Evolutionary conservation across 2,329 filamentous ascomycete genomes (phyloP).

Genomic region (Nemania serpens): DNA sequence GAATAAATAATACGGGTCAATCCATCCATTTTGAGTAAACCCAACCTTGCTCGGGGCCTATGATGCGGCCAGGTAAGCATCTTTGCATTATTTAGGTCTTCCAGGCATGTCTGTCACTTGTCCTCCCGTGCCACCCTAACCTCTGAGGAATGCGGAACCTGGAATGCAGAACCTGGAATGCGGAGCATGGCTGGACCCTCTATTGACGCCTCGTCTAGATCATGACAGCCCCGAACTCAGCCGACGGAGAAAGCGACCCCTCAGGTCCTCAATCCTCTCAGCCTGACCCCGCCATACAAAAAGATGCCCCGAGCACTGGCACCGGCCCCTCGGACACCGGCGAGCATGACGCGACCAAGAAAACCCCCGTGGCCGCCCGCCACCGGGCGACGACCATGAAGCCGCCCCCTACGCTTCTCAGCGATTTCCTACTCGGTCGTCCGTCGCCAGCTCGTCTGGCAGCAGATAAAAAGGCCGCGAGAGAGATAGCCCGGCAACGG

Average conservation of each 20-base stretch:
- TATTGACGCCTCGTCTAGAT: slow-evolving; percentile 28
- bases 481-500: slow-evolving; percentile 49
- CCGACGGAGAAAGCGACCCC: slow-evolving; percentile 38
- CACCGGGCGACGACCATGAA: slow-evolving; percentile 38
- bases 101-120: neutral
- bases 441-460: slow-evolving; percentile 57
- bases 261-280: slow-evolving; percentile 35
- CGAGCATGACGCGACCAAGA: slow-evolving; percentile 32
- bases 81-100: neutral
- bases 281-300: slow-evolving; percentile 25
- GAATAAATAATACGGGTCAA: neutral
- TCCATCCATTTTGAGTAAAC: neutral
- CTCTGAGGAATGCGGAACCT: too few species aligned
- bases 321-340: slow-evolving; percentile 21
- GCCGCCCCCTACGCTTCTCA: slow-evolving; percentile 37
- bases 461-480: slow-evolving; percentile 47
- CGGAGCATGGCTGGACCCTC: slow-evolving; percentile 34
- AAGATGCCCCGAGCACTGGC: slow-evolving; percentile 28
- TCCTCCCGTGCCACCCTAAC: slow-evolving; percentile 1
- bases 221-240: slow-evolving; percentile 40
- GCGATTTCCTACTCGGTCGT: slow-evolving; percentile 41
- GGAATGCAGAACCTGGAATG: slow-evolving; percentile 28
- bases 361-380: slow-evolving; percentile 31
- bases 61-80: slow-evolving; percentile 27
- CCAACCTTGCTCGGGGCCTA: slow-evolving; percentile 8